A percentile compares a stretch with the other conserved stretches of the same genome.
Evolutionary conservation across 1,284 basidiomycete species (phyloP).

Genomic region (Sutorius eximius): DNA sequence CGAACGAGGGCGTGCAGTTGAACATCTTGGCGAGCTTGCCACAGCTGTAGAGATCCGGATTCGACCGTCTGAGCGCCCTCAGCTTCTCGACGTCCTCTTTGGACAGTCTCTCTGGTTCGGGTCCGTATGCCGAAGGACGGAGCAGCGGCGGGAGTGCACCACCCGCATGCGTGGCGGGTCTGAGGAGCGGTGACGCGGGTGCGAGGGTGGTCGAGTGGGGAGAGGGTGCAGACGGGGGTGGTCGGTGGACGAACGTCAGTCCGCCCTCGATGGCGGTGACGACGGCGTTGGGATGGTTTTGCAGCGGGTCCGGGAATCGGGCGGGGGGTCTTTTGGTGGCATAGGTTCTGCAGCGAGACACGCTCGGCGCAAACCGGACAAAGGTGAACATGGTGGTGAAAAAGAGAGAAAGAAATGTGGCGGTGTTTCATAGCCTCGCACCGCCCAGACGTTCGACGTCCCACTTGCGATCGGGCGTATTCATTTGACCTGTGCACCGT

Average conservation of each 20-base stretch:
- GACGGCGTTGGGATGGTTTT: conserved; percentile 53
- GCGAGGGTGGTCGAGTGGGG: conserved; percentile 66
- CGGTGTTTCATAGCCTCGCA: not conserved
- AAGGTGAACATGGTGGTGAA: conserved; percentile 23
- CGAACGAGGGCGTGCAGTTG: conserved; percentile 54
- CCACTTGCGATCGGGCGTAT: conserved; percentile 52
- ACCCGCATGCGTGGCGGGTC: conserved; percentile 31
- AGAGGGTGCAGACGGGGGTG: conserved; percentile 68
- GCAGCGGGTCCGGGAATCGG: conserved; percentile 63
- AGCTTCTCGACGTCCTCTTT: conserved; percentile 57
- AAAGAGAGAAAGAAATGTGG: not conserved
- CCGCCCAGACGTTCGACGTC: too few relatives aligned
- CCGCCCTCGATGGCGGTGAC: conserved; percentile 56
- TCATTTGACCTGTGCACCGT: conserved; percentile 55
- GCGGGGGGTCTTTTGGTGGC: conserved; percentile 57
- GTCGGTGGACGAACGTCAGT: conserved; percentile 75
- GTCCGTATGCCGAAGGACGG: conserved; percentile 40
- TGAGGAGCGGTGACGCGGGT: conserved; percentile 68
- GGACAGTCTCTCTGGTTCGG: conserved; percentile 43
- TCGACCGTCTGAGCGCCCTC: conserved; percentile 49
- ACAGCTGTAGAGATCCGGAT: conserved; percentile 54
- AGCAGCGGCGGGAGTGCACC: conserved; percentile 46
- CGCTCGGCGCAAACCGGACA: not conserved
- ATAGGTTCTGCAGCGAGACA: conserved; percentile 31
- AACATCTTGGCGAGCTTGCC: conserved; percentile 58